Percentiles rank a stretch among this genome's conserved stretches.
Conservation (phyloP, 768 basidiomycete species). For the Pholiota molesta region DNA sequence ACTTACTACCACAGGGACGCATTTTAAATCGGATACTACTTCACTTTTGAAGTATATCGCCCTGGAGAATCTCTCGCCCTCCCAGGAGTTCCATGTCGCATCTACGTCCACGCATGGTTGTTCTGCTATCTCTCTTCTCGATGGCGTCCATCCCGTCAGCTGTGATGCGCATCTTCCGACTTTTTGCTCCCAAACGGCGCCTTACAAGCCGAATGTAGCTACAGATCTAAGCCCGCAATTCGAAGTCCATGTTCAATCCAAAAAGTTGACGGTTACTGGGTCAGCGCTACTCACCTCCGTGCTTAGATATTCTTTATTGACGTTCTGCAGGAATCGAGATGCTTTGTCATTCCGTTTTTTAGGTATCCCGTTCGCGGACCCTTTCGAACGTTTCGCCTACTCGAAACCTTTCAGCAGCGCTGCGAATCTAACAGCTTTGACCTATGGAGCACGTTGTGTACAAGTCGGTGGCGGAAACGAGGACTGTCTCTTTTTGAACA, state of each 20-base stretch:
- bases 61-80: conserved; percentile 3
- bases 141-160: conserved; percentile 14
- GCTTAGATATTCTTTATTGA: background rate
- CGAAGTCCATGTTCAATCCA: conserved; percentile 29
- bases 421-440: conserved; percentile 32
- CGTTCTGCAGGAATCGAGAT: conserved; percentile 42
- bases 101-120: conserved; percentile 18
- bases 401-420: conserved; percentile 33
- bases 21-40: conserved; percentile 22
- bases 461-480: conserved; percentile 34
- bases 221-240: conserved; percentile 25
- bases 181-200: conserved; percentile 34
- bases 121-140: conserved; percentile 19
- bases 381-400: conserved; percentile 46
- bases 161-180: conserved; percentile 25
- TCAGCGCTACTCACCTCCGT: conserved; percentile 9
- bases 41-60: conserved; percentile 21
- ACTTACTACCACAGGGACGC: conserved; percentile 20
- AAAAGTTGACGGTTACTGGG: conserved; percentile 26
- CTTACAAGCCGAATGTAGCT: conserved; percentile 27
- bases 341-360: conserved; percentile 53
- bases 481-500: conserved; percentile 50
- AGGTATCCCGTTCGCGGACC: conserved; percentile 52
- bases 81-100: conserved; percentile 23
- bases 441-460: conserved; percentile 36